phyloP scores from a whole-genome alignment of 257 asterid genomes.

The Solanum medicagineum region DNA sequence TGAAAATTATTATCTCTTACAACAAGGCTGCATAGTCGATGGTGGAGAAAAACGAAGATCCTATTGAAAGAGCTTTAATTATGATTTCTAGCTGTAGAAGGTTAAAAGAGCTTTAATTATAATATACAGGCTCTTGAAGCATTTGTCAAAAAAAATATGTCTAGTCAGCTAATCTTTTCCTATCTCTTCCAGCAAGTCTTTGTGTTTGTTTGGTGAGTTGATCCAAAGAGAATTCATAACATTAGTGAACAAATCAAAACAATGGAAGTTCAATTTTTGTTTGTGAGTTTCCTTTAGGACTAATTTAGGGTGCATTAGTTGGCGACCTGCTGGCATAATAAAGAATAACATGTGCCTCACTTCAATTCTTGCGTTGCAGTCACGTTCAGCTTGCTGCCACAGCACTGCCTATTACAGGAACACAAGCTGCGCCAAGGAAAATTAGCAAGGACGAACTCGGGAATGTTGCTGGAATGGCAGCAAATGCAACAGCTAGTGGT shows the following conservation, averaged over 20 bases:
- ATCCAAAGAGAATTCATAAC: background rate
- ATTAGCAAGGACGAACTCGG: conserved; percentile 74
- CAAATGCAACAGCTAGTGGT: conserved; percentile 93
- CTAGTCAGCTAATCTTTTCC: background rate
- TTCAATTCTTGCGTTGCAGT: conserved; percentile 30
- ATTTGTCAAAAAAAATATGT: background rate
- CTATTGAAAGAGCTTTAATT: background rate
- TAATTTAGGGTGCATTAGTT: background rate
- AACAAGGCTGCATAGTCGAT: background rate
- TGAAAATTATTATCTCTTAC: background rate
- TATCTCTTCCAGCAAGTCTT: background rate
- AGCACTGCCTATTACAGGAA: conserved; percentile 83
- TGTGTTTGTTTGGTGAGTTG: background rate
- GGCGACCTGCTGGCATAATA: background rate
- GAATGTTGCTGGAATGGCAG: conserved; percentile 93
- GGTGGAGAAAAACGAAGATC: background rate
- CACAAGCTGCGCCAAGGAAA: conserved; percentile 48
- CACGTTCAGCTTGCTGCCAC: conserved; percentile 88
- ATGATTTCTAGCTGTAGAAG: background rate
- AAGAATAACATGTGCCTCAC: background rate
- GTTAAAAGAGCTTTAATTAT: background rate
- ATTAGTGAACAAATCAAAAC: background rate
- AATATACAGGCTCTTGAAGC: background rate
- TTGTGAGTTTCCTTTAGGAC: background rate
- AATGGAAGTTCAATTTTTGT: background rate